Conservation (phyloP, 805 yeast species). For the Metschnikowia reukaufii region DNA sequence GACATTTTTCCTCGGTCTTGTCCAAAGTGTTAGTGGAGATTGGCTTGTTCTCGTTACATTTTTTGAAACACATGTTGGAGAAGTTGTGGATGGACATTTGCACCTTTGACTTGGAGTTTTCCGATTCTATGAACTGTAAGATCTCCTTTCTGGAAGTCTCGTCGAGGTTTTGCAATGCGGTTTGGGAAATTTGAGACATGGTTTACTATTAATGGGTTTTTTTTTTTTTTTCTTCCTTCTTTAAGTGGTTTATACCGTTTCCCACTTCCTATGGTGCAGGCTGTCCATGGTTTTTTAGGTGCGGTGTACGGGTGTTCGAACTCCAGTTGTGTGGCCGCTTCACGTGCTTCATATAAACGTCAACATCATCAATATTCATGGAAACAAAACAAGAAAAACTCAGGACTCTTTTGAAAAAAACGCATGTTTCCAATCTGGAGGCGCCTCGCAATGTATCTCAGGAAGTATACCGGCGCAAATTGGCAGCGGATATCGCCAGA, state of each 20-base stretch:
- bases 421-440: not conserved
- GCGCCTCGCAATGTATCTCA: constrained; percentile 9
- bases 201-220: not conserved
- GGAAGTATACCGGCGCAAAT: constrained; percentile 13
- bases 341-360: not conserved
- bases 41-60: constrained; percentile 58
- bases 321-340: not conserved
- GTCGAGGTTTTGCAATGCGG: constrained; percentile 48
- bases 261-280: not conserved
- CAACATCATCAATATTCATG: not conserved
- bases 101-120: constrained; percentile 82
- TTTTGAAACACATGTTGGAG: constrained; percentile 88
- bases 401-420: not conserved
- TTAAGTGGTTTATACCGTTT: not conserved
- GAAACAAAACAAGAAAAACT: constrained; percentile 6
- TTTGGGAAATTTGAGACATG: constrained; percentile 38
- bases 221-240: not conserved
- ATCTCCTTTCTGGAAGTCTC: constrained; percentile 73
- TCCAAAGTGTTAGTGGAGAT: constrained; percentile 51
- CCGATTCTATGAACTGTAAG: constrained; percentile 72
- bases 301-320: constrained; percentile 14
- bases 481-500: constrained; percentile 17
- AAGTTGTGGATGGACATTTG: constrained; percentile 84
- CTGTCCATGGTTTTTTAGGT: not conserved
- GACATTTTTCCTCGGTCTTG: constrained; percentile 65